Evolutionary conservation across 2,329 filamentous ascomycete species (phyloP), one percentile per base, ranked within the genome.

Genomic region (Botrytis hyacinthi): DNA sequence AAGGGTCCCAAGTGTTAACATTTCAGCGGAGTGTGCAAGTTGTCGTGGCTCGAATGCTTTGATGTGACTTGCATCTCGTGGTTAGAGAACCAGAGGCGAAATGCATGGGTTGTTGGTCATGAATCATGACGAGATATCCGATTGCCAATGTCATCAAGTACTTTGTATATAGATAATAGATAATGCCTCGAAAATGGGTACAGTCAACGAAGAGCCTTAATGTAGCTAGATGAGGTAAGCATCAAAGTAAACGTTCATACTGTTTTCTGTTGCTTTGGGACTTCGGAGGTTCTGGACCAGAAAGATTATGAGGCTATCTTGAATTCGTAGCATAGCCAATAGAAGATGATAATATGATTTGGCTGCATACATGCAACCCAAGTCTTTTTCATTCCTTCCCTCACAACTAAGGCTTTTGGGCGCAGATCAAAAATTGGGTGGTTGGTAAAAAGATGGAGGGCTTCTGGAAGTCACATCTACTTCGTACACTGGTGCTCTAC

Each of bases 41-140:
- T 79, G 78, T 80, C 79, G 79, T 80, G 79, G 79, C 79, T 80
- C 79, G 78, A 80, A 76, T 80, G 77, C 78, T 75, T 73, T 65
- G 66, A 71, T 46, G 44, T 37, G 66, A 73, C 65, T 76, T 74
- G 75, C 76, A 79, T 76, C 74, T 73, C 76, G 76, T 78, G 77
- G 74, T 74, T 73, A 70, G 73, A 74, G 60, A 51, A 59, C 44
- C 26, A 62, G 26, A 73, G 57, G 42, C 22, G 51, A 67, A 73
- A 75, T 77, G 77, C 77, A 76, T 60, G 70, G 61, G 51, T 65
- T 46, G 61, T 67, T 72, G 70, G 60, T 67, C 61, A 72, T 59
- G 40, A 60, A 57, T 57, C 51, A 57, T 40, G 37, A 35, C 54
- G 70, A 65, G 70, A 65, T 72, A 66, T 48, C 44, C 46, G 59